Evolutionary conservation across 805 yeast genomes (phyloP), one percentile per base, ranked within the genome.

Genomic region (Lachancea lanzarotensis): DNA sequence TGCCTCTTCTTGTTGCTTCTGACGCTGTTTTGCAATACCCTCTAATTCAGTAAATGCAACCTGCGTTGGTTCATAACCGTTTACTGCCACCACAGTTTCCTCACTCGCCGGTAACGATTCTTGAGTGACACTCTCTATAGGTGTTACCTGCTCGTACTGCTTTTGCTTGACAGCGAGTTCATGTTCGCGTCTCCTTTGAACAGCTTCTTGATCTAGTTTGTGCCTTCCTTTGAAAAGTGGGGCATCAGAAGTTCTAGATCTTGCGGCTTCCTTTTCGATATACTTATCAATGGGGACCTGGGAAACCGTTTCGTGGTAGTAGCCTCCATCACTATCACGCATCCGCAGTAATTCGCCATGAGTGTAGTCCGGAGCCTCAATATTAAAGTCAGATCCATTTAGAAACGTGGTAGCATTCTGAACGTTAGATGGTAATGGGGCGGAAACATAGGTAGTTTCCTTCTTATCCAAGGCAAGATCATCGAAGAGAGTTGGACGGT

Each of bases 221-320:
- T 18, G 26, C 16, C 43, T 29, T 11, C n/a, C 38, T 26, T 40
- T 35, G 41, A 36, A 16, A 16, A 19, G n/a, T 4, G 20, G 15
- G 17, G 35, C 25, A 27, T 17, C 34, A 32, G 15, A 10, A 17
- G 12, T 26, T 6, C 19, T 39, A 9, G 38, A 6, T 13, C 10
- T 17, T 8, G 35, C 16, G 26, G 40, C 26, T 15, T 85, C 87
- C 13, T 32, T 47, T 22, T 42, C 49, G 3, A 44, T 41, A 29
- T 40, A 42, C 27, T 47, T 47, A 15, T 45, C 32, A 16, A 55
- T 46, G 3, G 68, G 66, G 3, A 62, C 49, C 17, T 55, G 54
- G 11, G 59, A 59, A 9, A 45, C 45, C 2, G 54, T 51, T 40
- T 57, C 61, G 16, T 50, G 61, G 45, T 59, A 62, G 29, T 50